These are phyloP conservation scores for Meyerozyma athensensis DNA, from an alignment of 1,139 yeast species.

Conservation along the genomic window DNA sequence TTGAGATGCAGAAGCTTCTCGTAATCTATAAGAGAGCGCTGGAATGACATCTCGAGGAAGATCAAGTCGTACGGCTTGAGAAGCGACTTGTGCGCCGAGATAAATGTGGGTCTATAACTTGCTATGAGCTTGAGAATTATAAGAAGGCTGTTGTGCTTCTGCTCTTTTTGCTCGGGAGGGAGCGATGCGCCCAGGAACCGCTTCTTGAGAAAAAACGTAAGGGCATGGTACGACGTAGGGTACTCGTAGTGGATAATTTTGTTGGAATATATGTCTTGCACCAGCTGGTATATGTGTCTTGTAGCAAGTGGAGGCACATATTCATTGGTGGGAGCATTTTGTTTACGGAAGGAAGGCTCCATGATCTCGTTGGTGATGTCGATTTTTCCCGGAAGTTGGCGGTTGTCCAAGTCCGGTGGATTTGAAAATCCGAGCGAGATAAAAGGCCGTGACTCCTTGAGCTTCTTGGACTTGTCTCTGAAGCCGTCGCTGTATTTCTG, in stretches of 20 bases:
- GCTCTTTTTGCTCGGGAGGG: conserved; percentile 24
- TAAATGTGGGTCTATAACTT: conserved; percentile 66
- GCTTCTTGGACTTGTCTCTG: neutral
- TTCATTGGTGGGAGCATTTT: conserved; percentile 18
- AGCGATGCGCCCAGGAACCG: conserved; percentile 45
- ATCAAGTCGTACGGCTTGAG: conserved; percentile 60
- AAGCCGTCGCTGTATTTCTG: conserved; percentile 7
- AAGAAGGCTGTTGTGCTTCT: conserved; percentile 43
- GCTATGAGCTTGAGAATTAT: conserved; percentile 63
- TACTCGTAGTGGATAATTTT: conserved; percentile 58
- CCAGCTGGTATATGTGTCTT: conserved; percentile 57
- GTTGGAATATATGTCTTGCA: conserved; percentile 59
- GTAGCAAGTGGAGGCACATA: conserved; percentile 55
- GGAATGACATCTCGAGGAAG: conserved; percentile 65
- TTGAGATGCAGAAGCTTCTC: conserved; percentile 55
- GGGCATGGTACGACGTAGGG: conserved; percentile 61
- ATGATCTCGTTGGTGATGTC: conserved; percentile 9
- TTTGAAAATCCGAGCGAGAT: conserved; percentile 35
- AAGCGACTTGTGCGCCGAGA: conserved; percentile 64
- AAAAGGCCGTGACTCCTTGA: conserved; percentile 30
- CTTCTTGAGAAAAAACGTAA: conserved; percentile 50
- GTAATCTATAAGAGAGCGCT: conserved; percentile 62
- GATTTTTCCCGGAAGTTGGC: conserved; percentile 4
- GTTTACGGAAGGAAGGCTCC: conserved; percentile 4
- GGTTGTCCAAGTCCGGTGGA: conserved; percentile 2